Conservation (phyloP, 2,329 filamentous ascomycete genomes). For the Ophiostoma triangulosporum region DNA sequence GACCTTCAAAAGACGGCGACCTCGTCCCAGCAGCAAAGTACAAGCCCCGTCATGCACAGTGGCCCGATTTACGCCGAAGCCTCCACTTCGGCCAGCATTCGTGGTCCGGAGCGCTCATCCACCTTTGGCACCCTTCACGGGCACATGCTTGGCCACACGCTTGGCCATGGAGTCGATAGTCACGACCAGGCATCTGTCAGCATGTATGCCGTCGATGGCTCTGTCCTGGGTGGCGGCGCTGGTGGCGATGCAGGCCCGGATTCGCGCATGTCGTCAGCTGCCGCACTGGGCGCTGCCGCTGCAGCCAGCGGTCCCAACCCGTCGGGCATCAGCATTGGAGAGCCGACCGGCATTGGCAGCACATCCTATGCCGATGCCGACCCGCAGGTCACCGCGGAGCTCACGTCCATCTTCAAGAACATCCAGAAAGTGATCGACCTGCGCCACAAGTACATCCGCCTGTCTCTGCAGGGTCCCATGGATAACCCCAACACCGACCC, state of each 20-base stretch:
- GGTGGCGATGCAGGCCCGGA: conserved; percentile 12
- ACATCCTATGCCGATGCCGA: conserved; percentile 60
- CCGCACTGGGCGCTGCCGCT: conserved; percentile 1
- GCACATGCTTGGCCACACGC: not conserved
- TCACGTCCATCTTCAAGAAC: conserved; percentile 76
- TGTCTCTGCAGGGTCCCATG: conserved; percentile 68
- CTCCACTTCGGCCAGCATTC: conserved; percentile 1
- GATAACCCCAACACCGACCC: conserved; percentile 83
- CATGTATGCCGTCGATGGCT: conserved; percentile 5
- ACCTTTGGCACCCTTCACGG: not conserved
- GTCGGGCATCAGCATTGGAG: conserved; percentile 22
- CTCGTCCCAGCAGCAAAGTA: conserved; percentile 19
- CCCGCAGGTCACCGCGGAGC: conserved; percentile 67
- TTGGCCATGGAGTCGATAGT: not conserved
- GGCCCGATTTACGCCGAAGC: not conserved
- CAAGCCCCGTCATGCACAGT: conserved; percentile 30
- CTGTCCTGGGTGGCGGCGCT: conserved; percentile 8
- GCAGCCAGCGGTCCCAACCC: conserved; percentile 15
- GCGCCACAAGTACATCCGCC: conserved; percentile 72
- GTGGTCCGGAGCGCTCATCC: conserved; percentile 3
- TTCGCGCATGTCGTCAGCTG: conserved; percentile 8
- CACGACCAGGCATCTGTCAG: conserved; percentile 7
- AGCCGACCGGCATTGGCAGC: conserved; percentile 48
- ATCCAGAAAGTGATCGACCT: conserved; percentile 82
- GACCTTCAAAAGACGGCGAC: conserved; percentile 32